These are phyloP conservation scores for Bacidia rubella DNA, from an alignment of 495 filamentous ascomycete species.

Conservation along the genomic window DNA sequence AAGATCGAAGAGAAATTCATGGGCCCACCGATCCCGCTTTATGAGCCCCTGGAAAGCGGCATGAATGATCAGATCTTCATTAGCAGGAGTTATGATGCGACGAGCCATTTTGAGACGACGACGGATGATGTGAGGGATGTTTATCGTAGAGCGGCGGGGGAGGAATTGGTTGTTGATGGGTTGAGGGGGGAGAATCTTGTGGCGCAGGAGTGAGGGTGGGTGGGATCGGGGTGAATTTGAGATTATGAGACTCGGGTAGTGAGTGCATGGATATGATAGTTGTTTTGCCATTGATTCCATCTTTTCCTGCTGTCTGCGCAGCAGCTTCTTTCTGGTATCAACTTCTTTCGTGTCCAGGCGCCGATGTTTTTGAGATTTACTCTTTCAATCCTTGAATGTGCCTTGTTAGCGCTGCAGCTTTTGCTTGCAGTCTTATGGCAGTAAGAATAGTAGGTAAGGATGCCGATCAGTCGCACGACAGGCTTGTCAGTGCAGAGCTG, in stretches of 20 bases:
- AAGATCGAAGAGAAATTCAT: constrained; percentile 95
- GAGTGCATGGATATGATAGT: not conserved
- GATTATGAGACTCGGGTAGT: not conserved
- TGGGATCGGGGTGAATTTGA: not conserved
- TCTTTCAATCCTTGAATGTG: no score
- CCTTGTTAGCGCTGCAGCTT: no score
- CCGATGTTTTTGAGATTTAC: no score
- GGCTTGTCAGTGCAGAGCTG: no score
- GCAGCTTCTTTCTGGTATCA: no score
- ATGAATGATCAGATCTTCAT: constrained; percentile 88
- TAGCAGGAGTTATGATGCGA: constrained; percentile 95
- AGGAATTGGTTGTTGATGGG: constrained; percentile 63
- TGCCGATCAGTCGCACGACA: no score
- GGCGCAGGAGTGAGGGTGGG: constrained; percentile 28
- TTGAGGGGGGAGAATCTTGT: constrained; percentile 38
- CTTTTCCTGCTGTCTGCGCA: not conserved
- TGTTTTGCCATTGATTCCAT: not conserved
- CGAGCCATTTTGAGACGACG: constrained; percentile 92
- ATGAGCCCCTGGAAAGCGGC: constrained; percentile 81
- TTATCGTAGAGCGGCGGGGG: constrained; percentile 72
- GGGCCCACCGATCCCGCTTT: constrained; percentile 80
- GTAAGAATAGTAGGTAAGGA: no score
- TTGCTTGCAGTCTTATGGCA: no score
- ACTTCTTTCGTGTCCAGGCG: no score
- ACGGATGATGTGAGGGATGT: constrained; percentile 92